A percentile compares a stretch with the other conserved stretches of the same genome.
These are phyloP conservation scores for Neurospora africana DNA, from an alignment of 495 filamentous ascomycete species.

Conservation along the genomic window DNA sequence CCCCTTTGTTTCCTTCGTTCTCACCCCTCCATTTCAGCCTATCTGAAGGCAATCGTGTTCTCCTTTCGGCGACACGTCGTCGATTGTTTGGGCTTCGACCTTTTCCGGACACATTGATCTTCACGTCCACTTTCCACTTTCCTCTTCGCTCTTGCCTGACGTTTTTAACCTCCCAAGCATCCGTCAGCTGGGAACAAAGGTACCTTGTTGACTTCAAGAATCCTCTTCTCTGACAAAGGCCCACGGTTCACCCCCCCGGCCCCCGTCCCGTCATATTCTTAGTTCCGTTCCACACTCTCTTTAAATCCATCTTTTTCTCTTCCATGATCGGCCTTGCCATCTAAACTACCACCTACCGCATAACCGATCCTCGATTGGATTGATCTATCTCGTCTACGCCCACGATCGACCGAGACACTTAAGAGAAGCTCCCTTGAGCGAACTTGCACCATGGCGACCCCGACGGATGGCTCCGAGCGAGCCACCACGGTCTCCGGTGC, in stretches of 20 bases:
- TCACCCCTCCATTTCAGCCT: not conserved
- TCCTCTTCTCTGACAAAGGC: slow-evolving; percentile 6
- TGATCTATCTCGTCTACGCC: not conserved
- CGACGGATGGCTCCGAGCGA: slow-evolving; percentile 24
- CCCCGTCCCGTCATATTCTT: slow-evolving; percentile 6
- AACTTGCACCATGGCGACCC: slow-evolving; percentile 31
- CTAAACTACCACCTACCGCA: slow-evolving; percentile 1
- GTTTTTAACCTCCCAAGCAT: not conserved
- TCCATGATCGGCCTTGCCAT: slow-evolving; percentile 15
- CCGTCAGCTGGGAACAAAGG: slow-evolving; percentile 11
- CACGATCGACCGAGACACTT: not conserved
- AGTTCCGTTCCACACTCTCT: slow-evolving; percentile 16
- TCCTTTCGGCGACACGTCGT: not conserved
- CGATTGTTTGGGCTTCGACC: not conserved
- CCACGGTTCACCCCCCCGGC: not conserved
- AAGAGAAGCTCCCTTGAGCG: not conserved
- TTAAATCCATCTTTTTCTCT: slow-evolving; percentile 11
- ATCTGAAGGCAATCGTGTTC: not conserved
- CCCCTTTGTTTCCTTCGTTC: not conserved
- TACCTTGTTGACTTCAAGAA: slow-evolving; percentile 6
- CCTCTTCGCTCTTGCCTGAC: not conserved
- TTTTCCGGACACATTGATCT: not conserved
- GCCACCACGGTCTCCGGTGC: slow-evolving; percentile 54
- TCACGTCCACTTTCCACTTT: not conserved
- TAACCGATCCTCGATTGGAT: slow-evolving; percentile 3